Conservation (phyloP, 495 filamentous ascomycete species). For the Aspergillus bertholletiae region DNA sequence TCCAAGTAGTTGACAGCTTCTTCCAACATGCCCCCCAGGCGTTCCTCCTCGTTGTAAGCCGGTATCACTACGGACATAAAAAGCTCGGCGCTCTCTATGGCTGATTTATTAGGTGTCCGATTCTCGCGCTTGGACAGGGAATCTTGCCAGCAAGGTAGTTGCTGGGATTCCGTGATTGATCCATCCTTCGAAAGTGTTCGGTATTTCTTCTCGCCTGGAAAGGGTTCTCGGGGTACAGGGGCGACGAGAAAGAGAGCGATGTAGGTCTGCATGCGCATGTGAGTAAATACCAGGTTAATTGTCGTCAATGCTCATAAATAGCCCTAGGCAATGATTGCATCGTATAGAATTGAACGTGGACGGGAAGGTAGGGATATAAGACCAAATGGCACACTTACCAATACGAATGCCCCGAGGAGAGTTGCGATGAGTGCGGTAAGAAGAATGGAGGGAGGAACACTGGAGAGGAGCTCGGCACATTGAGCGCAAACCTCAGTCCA, state of each 20-base stretch:
- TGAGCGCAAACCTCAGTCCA: conserved; percentile 33
- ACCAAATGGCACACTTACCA: conserved; percentile 34
- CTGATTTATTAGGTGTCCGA: conserved; percentile 20
- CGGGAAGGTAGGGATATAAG: neutral
- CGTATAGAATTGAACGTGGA: neutral
- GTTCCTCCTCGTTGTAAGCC: conserved; percentile 89
- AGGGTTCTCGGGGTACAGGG: conserved; percentile 70
- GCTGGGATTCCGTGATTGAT: conserved; percentile 50
- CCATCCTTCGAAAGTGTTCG: conserved; percentile 68
- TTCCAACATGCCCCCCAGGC: conserved; percentile 77
- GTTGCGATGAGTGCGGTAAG: conserved; percentile 27
- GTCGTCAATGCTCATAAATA: conserved; percentile 1
- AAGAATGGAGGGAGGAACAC: conserved; percentile 29
- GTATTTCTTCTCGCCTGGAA: conserved; percentile 83
- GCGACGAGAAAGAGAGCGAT: conserved; percentile 68
- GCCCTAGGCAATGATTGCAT: neutral
- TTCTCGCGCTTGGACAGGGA: conserved; percentile 46
- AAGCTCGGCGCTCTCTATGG: conserved; percentile 50
- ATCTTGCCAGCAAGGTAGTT: conserved; percentile 83
- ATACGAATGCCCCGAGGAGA: conserved; percentile 29
- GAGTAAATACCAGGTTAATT: conserved; percentile 4
- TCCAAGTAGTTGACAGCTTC: conserved; percentile 88
- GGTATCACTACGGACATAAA: conserved; percentile 88
- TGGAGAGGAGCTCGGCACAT: conserved; percentile 27
- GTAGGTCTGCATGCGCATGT: conserved; percentile 57